Base-by-base conservation (phyloP, 116 monocot genomes). In the Posidonia oceanica region DNA sequence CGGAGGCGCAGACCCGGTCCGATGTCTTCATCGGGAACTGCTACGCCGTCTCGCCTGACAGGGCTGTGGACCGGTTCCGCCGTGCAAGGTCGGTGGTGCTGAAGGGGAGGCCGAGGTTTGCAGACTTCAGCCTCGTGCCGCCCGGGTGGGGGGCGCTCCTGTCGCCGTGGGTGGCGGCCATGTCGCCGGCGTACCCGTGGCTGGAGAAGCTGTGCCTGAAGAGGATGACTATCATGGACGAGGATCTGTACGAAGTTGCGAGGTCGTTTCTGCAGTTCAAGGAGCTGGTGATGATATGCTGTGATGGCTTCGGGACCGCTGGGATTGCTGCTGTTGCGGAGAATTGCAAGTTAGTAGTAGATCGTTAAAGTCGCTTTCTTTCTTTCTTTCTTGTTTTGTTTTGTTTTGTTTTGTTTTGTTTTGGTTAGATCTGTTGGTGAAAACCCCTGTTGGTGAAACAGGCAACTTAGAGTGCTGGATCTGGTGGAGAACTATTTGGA, bases 11-110 rank as follows among this genome's bases (percentile, higher is more conserved):
- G 77, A 90, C 85, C 41, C 81, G 94, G 36, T 65, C 66, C n/a
- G 84, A 90, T 22, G 75, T 94, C 8, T 94, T 90, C 80, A 79
- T 94, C 64, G 88, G 90, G 0, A 94, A 94, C 85, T 90, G 90
- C 82, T 94, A 94, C 75, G 75, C 94, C 22, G 85, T 94, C 44
- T 74, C 81, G 18, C 94, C 94, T 4, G 36, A 6, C 36, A 78
- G 83, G 16, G 80, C 74, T 6, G 38, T 74, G 7, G 71, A 69
- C 16, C 68, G 94, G 36, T 94, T 94, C 86, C 64, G 61, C 11
- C 3, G 61, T 29, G 71, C 78, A 53, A 66, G 61, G 16, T 62
- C 82, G 7, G 58, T 94, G 14, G 67, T 81, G 36, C 78, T 94
- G 64, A 94, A 94, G 63, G 94, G 94, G 21, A 81, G 88, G 78